Conservation (phyloP, 331 rosid species). For the Quercus lobata region DNA sequence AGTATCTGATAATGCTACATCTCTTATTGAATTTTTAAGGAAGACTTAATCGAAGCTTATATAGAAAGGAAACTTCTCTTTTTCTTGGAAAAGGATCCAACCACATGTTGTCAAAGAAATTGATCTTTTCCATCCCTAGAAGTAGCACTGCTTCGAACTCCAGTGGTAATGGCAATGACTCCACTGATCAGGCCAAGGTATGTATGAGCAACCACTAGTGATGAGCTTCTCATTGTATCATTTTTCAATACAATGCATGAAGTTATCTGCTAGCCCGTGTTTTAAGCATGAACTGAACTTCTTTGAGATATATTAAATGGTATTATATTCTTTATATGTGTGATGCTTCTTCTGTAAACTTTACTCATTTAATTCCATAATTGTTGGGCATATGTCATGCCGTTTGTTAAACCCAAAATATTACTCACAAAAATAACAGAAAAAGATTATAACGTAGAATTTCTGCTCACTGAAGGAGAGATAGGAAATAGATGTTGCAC, state of each 20-base stretch:
- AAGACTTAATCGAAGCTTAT: slow-evolving; percentile 32
- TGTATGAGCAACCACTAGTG: slow-evolving; percentile 19
- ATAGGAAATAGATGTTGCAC: neutral
- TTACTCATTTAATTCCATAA: neutral
- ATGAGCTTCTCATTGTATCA: neutral
- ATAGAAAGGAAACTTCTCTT: slow-evolving; percentile 21
- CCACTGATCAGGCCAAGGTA: slow-evolving; percentile 56
- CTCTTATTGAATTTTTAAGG: slow-evolving; percentile 30
- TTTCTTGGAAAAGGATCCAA: slow-evolving; percentile 26
- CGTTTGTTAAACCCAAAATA: neutral
- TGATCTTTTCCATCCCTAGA: slow-evolving; percentile 29
- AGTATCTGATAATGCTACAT: neutral
- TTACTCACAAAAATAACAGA: neutral
- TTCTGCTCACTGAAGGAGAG: neutral
- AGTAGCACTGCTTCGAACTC: slow-evolving; percentile 58
- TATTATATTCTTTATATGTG: neutral
- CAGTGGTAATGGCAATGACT: slow-evolving; percentile 34
- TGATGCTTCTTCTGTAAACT: neutral
- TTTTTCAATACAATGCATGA: neutral
- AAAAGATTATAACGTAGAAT: no score
- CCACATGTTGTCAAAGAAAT: slow-evolving; percentile 20
- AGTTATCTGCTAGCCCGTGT: slow-evolving; percentile 11
- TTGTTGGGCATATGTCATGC: neutral
- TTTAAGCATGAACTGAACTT: neutral
- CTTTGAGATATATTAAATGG: neutral